Evolutionary conservation across 75 land plant species (phyloP).

Genomic region (Chamaecyparis obtusa): DNA sequence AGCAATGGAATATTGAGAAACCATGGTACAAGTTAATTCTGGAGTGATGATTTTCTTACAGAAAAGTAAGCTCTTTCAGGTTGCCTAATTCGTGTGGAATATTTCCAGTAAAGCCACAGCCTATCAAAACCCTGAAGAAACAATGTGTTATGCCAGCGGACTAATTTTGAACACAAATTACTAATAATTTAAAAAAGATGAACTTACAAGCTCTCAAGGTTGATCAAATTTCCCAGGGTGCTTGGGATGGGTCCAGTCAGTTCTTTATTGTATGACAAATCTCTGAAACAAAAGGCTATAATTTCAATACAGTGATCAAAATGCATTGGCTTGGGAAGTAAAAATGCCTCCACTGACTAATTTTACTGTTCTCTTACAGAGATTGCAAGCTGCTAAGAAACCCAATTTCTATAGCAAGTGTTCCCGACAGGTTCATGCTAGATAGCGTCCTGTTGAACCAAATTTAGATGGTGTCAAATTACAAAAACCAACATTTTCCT

Average conservation of each 20-base stretch:
- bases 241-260: slow-evolving; percentile 53
- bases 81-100: slow-evolving; percentile 56
- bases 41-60: slow-evolving; percentile 41
- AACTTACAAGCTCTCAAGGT: slow-evolving; percentile 47
- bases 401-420: slow-evolving; percentile 42
- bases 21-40: not conserved
- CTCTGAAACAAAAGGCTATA: slow-evolving; percentile 27
- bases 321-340: not conserved
- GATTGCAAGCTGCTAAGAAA: slow-evolving; percentile 22
- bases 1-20: not conserved
- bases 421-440: slow-evolving; percentile 49
- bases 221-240: slow-evolving; percentile 32
- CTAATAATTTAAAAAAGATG: not conserved
- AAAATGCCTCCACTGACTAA: not conserved
- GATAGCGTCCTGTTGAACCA: slow-evolving; percentile 8
- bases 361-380: slow-evolving; percentile 7
- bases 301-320: not conserved
- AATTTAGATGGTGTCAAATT: not conserved
- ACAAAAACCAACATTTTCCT: not conserved
- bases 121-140: slow-evolving; percentile 40
- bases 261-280: slow-evolving; percentile 47
- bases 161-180: not conserved
- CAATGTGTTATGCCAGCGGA: not conserved
- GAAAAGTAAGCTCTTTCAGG: slow-evolving; percentile 27
- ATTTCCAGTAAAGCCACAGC: slow-evolving; percentile 46